A percentile compares a stretch with the other conserved stretches of the same genome.
Evolutionary conservation across 2,329 filamentous ascomycete genomes (phyloP).

Genomic region (Aspergillus ochraceus): DNA sequence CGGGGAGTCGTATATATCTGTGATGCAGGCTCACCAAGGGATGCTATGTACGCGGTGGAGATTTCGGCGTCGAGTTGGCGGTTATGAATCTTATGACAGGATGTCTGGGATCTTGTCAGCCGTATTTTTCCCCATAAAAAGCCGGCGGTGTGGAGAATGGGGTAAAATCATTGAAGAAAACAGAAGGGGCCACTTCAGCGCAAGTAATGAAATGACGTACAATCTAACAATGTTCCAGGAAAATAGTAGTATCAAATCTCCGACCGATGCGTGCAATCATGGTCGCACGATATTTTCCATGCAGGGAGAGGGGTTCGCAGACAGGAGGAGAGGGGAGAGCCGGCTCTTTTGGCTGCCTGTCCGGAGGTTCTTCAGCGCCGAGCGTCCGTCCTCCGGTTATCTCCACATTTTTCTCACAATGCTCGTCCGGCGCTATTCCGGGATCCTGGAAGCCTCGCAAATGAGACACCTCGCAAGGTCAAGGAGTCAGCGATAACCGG

Average conservation of each 20-base stretch:
- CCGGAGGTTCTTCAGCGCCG: conserved; percentile 22
- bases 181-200: neutral
- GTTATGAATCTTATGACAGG: conserved; percentile 1
- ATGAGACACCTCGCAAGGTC: neutral
- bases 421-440: neutral
- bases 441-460: neutral
- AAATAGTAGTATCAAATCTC: neutral
- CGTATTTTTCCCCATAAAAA: conserved; percentile 14
- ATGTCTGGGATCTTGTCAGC: conserved; percentile 5
- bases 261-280: neutral
- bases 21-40: neutral
- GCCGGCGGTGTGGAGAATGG: conserved; percentile 18
- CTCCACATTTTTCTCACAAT: neutral
- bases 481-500: neutral
- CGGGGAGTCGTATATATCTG: neutral
- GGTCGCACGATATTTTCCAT: neutral
- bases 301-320: neutral
- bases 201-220: neutral
- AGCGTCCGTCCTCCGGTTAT: conserved; percentile 10
- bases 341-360: neutral
- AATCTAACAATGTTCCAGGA: neutral
- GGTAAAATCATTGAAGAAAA: conserved; percentile 6
- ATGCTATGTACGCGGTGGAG: neutral
- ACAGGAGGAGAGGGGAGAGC: neutral
- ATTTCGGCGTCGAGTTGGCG: neutral